Percentiles rank a stretch among this genome's conserved stretches.
Conservation (phyloP, 768 basidiomycete genomes). For the Infundibulicybe gibba region DNA sequence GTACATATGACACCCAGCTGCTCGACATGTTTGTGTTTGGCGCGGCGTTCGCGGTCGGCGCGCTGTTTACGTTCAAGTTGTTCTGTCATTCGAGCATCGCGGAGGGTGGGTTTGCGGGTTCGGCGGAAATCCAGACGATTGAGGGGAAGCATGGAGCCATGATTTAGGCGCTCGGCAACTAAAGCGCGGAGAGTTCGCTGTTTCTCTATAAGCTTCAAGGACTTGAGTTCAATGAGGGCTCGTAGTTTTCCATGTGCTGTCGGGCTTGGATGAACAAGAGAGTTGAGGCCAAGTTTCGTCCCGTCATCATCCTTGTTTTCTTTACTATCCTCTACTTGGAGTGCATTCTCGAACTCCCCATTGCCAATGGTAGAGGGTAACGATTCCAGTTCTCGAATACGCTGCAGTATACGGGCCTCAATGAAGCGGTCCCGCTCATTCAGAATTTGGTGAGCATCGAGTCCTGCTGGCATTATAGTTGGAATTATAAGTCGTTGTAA, state of each 20-base stretch:
- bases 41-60: slow-evolving; percentile 86
- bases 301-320: slow-evolving; percentile 40
- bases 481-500: slow-evolving; percentile 83
- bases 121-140: slow-evolving; percentile 92
- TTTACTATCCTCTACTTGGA: slow-evolving; percentile 36
- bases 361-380: slow-evolving; percentile 80
- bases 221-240: slow-evolving; percentile 91
- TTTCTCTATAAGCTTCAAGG: slow-evolving; percentile 83
- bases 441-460: slow-evolving; percentile 89
- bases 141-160: slow-evolving; percentile 84
- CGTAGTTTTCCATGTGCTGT: slow-evolving; percentile 79
- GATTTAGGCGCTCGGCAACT: slow-evolving; percentile 83
- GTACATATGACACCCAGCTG: slow-evolving; percentile 83
- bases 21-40: slow-evolving; percentile 95
- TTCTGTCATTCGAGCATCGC: slow-evolving; percentile 89
- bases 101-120: slow-evolving; percentile 77
- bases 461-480: slow-evolving; percentile 83
- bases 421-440: slow-evolving; percentile 91
- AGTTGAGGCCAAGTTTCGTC: slow-evolving; percentile 23
- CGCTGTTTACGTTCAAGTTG: slow-evolving; percentile 89
- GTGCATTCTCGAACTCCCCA: slow-evolving; percentile 54
- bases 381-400: slow-evolving; percentile 81
- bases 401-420: slow-evolving; percentile 84
- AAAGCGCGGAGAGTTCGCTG: slow-evolving; percentile 85
- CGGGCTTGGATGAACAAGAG: slow-evolving; percentile 53